phyloP scores from a whole-genome alignment of 1,284 basidiomycete genomes.

The Peniophora sp. region DNA sequence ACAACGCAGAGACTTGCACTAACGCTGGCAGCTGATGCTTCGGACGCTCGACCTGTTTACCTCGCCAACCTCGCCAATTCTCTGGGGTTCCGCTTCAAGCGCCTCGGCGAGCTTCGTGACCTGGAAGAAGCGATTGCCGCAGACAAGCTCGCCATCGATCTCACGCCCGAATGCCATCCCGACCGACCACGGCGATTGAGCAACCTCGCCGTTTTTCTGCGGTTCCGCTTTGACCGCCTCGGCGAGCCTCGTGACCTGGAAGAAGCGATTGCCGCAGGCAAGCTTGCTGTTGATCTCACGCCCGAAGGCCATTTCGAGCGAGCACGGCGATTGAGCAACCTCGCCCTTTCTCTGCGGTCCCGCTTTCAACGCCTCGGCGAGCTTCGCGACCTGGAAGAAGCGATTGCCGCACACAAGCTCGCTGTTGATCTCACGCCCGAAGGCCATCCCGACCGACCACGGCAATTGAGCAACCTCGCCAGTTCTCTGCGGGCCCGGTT shows the following conservation, averaged over 20 bases:
- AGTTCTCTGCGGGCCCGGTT: not conserved
- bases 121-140: not conserved
- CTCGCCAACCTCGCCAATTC: not conserved
- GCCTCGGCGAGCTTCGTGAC: not conserved
- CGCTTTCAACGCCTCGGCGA: slow-evolving; percentile 1
- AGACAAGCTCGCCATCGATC: not conserved
- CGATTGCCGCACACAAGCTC: not conserved
- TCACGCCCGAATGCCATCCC: slow-evolving; percentile 3
- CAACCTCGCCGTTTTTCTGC: slow-evolving; percentile 19
- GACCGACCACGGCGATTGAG: slow-evolving; percentile 8
- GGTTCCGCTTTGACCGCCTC: slow-evolving; percentile 11
- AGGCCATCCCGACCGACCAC: not conserved
- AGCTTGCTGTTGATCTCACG: not conserved
- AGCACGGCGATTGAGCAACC: not conserved
- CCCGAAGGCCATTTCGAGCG: not conserved
- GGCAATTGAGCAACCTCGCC: not conserved
- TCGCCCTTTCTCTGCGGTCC: not conserved
- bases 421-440: not conserved
- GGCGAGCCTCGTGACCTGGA: not conserved
- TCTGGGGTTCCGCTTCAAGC: not conserved
- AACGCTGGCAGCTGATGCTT: no score
- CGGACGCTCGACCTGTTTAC: not conserved
- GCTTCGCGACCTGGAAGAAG: slow-evolving; percentile 1
- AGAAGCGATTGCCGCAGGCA: not conserved
- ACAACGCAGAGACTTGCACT: no score